Base-by-base conservation (phyloP, 148 eudicot species). In the Amaranthus hypochondriacus region DNA sequence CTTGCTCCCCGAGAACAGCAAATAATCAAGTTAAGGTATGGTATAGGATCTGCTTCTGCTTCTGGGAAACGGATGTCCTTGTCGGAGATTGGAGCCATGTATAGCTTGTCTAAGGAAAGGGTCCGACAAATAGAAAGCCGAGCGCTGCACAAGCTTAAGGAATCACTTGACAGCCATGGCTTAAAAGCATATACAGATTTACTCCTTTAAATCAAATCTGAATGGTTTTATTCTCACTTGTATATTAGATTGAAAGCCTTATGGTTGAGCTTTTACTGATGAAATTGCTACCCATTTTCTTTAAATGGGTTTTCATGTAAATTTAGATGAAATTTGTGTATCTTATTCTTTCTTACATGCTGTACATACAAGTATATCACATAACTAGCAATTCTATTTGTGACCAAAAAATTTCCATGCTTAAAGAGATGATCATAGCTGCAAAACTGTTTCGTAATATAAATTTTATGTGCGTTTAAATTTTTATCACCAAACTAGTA, bases 31-130 rank as follows among this genome's bases (percentile, higher is more conserved):
- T 56, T 88, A 69, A 86, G 98, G 68, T 92, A 75, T 28, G 98
- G 97, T 52, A 83, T 94, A 60, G 87, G 85, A 64, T 84, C 74
- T 61, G 77, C 76, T 13, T 85, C 77, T 56, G 77, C 76, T 13
- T 85, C 77, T 71, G 84, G 76, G 4, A 74, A 81, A 54, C 81
- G 73, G 62, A 79, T 70, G 64, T 82, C 92, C 3, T 84, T 94
- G 11, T 81, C 93, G 9, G 98, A 88, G 71, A 91, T 94, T 28
- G 98, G 96, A 71, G 83, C 52, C 51, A 73, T 83, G 75, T 82
- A 87, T 81, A 97, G 96, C 71, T 68, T 94, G 74, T 87, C 93
- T 0, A 91, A 91, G 86, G 98, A 94, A 79, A 89, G 97, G 76
- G 84, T 91, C 64, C 73, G 98, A 56, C 97, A 94, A 74, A 74